Evolutionary conservation across 1,284 basidiomycete genomes (phyloP).

Genomic region (Trichosporon inkin): DNA sequence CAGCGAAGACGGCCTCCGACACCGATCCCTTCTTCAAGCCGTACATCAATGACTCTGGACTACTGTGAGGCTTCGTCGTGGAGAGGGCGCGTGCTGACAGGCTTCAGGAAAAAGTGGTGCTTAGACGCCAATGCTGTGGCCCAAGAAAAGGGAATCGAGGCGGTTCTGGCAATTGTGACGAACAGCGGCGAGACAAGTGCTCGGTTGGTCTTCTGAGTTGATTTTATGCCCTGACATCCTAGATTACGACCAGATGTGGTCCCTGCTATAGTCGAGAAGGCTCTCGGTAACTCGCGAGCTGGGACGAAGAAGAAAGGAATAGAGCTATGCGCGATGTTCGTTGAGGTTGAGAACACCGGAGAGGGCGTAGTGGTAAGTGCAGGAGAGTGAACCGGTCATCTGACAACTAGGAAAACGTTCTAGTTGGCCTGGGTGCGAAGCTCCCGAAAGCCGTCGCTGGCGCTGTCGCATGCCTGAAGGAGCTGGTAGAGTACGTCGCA

Average conservation of each 20-base stretch:
- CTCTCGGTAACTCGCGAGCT: constrained; percentile 81
- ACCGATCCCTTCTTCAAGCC: constrained; percentile 90
- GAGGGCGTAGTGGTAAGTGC: constrained; percentile 78
- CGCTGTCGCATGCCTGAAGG: constrained; percentile 72
- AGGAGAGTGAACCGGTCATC: neutral
- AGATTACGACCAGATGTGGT: constrained; percentile 67
- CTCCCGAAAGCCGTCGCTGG: constrained; percentile 92
- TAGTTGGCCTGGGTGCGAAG: constrained; percentile 82
- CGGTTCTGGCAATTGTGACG: constrained; percentile 77
- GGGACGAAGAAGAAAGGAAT: constrained; percentile 87
- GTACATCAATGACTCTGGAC: constrained; percentile 59
- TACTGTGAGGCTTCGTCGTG: constrained; percentile 31
- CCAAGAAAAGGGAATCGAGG: constrained; percentile 93
- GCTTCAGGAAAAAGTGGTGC: constrained; percentile 71
- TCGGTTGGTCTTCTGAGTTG: constrained; percentile 42
- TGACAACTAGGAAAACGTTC: constrained; percentile 64
- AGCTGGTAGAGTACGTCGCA: constrained; percentile 61
- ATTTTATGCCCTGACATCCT: neutral
- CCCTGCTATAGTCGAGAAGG: constrained; percentile 91
- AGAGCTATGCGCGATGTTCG: constrained; percentile 82
- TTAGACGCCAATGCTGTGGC: constrained; percentile 94
- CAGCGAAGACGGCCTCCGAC: constrained; percentile 78
- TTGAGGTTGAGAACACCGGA: constrained; percentile 87
- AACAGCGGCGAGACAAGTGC: constrained; percentile 84
- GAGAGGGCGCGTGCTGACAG: neutral